Evolutionary conservation across 2,329 filamentous ascomycete genomes (phyloP).

Genomic region (Aspergillus sp.): DNA sequence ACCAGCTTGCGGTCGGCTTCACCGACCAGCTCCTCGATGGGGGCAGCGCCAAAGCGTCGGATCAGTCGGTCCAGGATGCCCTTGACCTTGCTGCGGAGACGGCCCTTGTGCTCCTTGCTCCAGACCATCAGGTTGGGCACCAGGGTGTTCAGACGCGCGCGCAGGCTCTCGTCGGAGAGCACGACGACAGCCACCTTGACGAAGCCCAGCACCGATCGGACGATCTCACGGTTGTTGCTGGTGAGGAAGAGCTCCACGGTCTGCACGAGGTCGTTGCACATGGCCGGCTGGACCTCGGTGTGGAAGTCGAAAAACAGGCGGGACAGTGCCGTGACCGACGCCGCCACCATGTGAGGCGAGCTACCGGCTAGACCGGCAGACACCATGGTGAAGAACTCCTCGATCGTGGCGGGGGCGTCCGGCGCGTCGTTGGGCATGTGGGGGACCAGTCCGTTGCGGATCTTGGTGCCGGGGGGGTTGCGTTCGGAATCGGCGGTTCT

Average conservation of each 20-base stretch:
- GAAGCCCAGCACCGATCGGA: conserved; percentile 90
- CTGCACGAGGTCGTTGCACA: conserved; percentile 80
- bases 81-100: conserved; percentile 96
- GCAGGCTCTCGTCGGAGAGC: conserved; percentile 75
- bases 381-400: conserved; percentile 98
- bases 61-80: conserved; percentile 96
- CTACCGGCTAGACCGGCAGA: conserved; percentile 90
- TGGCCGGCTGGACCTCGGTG: conserved; percentile 63
- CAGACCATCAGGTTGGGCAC: conserved; percentile 91
- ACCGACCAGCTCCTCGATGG: conserved; percentile 76
- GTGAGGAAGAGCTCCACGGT: conserved; percentile 96
- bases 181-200: conserved; percentile 94
- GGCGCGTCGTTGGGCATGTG: conserved; percentile 83
- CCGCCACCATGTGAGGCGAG: conserved; percentile 95
- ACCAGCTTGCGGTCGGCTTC: conserved; percentile 88
- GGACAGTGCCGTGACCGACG: conserved; percentile 91
- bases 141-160: conserved; percentile 71
- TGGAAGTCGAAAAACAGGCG: conserved; percentile 94
- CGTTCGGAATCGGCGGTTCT: conserved; percentile 68
- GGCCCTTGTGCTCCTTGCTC: conserved; percentile 97
- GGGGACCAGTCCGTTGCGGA: conserved; percentile 82
- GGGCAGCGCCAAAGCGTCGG: conserved; percentile 80
- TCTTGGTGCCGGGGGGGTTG: conserved; percentile 62
- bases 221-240: conserved; percentile 95
- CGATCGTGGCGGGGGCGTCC: conserved; percentile 74